phyloP scores from a whole-genome alignment of 1,284 basidiomycete species.

The Trametes sp. region DNA sequence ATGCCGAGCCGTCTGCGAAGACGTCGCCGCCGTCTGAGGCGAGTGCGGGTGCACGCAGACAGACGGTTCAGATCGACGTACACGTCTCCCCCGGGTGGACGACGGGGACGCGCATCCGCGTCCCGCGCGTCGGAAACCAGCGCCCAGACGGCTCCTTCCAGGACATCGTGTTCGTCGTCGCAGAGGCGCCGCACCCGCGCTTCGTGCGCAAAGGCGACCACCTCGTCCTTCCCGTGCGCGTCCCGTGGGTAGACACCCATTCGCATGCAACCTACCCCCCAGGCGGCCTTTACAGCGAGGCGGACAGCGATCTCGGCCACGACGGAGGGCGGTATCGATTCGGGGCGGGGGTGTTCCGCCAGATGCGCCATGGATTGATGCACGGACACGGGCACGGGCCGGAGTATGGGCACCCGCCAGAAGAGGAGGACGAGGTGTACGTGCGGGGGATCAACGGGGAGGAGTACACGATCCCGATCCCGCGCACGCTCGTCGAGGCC shows the following conservation, averaged over 20 bases:
- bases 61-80: constrained; percentile 80
- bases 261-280: constrained; percentile 50
- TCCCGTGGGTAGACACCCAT: constrained; percentile 69
- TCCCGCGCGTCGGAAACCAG: constrained; percentile 81
- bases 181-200: constrained; percentile 74
- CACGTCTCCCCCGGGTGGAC: constrained; percentile 77
- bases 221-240: constrained; percentile 68
- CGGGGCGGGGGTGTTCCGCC: constrained; percentile 9
- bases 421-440: constrained; percentile 55
- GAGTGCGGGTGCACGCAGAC: constrained; percentile 56
- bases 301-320: constrained; percentile 11
- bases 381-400: not conserved
- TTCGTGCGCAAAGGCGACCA: constrained; percentile 81
- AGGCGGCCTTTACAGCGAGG: constrained; percentile 11
- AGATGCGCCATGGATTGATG: constrained; percentile 2
- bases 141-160: constrained; percentile 72
- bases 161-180: constrained; percentile 82
- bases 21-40: not conserved
- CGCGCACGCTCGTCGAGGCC: constrained; percentile 69
- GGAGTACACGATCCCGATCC: constrained; percentile 66
- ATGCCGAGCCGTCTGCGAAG: not conserved
- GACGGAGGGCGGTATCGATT: constrained; percentile 19
- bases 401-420: constrained; percentile 23
- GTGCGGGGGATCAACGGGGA: constrained; percentile 78
- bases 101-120: constrained; percentile 81